Evolutionary conservation across 306 rosid genomes (phyloP).

Genomic region (Spatholobus suberectus): DNA sequence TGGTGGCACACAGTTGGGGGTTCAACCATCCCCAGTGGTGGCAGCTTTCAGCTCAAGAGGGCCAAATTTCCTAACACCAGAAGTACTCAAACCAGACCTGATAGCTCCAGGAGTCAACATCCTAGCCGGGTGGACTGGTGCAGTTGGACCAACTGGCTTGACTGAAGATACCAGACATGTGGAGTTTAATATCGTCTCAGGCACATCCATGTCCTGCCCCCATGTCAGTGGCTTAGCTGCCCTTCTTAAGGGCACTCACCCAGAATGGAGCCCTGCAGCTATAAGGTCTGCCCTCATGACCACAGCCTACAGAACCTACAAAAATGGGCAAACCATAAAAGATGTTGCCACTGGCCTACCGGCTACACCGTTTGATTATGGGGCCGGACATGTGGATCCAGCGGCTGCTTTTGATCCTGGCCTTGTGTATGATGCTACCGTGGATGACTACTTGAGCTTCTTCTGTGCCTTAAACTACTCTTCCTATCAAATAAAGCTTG

Average conservation of each 20-base stretch:
- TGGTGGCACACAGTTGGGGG: conserved; percentile 64
- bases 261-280: conserved; percentile 92
- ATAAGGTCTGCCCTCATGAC: conserved; percentile 96
- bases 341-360: conserved; percentile 71
- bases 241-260: conserved; percentile 73
- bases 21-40: conserved; percentile 86
- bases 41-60: conserved; percentile 96
- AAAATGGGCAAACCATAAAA: conserved; percentile 58
- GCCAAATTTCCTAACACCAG: conserved; percentile 72
- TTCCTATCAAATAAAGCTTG: conserved; percentile 56
- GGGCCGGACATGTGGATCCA: conserved; percentile 93
- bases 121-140: conserved; percentile 90
- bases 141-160: conserved; percentile 69
- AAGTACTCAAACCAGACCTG: conserved; percentile 87
- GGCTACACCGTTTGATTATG: conserved; percentile 81
- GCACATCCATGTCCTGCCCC: conserved; percentile 99
- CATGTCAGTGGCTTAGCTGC: conserved; percentile 91
- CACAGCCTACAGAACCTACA: conserved; percentile 73
- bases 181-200: conserved; percentile 78
- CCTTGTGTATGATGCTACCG: conserved; percentile 67
- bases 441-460: conserved; percentile 74
- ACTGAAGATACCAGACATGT: conserved; percentile 60
- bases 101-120: conserved; percentile 98
- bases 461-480: conserved; percentile 82
- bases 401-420: conserved; percentile 91